These are phyloP conservation scores for Leersia perrieri DNA, from an alignment of 176 grass and related monocot species.

Conservation along the genomic window DNA sequence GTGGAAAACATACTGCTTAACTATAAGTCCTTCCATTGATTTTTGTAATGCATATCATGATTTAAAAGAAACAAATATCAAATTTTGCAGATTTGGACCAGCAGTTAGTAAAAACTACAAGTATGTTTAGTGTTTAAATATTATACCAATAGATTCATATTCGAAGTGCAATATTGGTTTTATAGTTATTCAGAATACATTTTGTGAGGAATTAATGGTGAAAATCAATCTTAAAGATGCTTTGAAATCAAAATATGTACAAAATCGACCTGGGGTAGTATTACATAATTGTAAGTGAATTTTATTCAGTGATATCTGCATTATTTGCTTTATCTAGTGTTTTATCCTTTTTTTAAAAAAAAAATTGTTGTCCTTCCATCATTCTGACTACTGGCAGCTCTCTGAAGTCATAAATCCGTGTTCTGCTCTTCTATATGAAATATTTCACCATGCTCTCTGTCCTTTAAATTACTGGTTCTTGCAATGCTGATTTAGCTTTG, in stretches of 20 bases:
- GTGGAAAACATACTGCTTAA: not conserved
- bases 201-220: not conserved
- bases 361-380: not conserved
- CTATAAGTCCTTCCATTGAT: not conserved
- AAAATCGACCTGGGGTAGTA: not conserved
- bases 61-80: not conserved
- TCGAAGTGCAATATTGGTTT: not conserved
- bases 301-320: not conserved
- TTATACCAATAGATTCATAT: no score
- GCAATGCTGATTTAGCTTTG: not conserved
- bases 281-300: not conserved
- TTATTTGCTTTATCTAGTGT: not conserved
- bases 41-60: not conserved
- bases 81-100: not conserved
- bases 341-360: not conserved
- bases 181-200: not conserved
- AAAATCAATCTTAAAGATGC: not conserved
- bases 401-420: not conserved
- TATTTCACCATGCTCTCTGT: not conserved
- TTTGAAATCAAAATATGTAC: not conserved
- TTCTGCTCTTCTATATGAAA: not conserved
- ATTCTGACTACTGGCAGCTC: not conserved
- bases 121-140: not conserved
- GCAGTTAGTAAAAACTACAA: not conserved
- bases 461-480: conserved; percentile 3